Conservation (phyloP, 2,329 filamentous ascomycete genomes). For the Piedraia hortae region DNA sequence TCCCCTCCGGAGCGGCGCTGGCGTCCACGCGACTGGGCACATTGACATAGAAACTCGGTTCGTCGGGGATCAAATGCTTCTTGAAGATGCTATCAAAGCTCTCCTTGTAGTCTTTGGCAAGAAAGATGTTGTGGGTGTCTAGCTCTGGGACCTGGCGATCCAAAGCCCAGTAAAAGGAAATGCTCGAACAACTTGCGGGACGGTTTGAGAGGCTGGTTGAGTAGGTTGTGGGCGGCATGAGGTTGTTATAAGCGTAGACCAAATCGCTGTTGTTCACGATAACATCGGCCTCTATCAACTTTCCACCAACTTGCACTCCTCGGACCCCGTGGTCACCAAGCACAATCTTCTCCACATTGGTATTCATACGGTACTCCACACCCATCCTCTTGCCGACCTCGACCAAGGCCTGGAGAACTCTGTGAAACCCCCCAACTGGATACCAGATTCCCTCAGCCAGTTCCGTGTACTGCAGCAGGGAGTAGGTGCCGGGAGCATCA, state of each 20-base stretch:
- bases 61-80: constrained; percentile 33
- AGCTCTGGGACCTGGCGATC: constrained; percentile 33
- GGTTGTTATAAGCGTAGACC: constrained; percentile 44
- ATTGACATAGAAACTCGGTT: constrained; percentile 54
- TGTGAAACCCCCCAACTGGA: constrained; percentile 41
- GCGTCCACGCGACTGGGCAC: constrained; percentile 43
- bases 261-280: constrained; percentile 48
- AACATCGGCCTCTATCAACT: constrained; percentile 32
- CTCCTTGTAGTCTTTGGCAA: constrained; percentile 42
- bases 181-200: constrained; percentile 39
- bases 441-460: constrained; percentile 54
- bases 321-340: constrained; percentile 26
- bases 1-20: constrained; percentile 34
- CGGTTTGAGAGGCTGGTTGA: constrained; percentile 20
- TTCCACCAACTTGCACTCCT: constrained; percentile 33
- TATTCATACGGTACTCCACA: constrained; percentile 33
- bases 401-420: constrained; percentile 31
- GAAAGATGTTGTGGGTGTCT: constrained; percentile 47
- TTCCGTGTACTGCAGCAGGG: constrained; percentile 46
- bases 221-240: constrained; percentile 22
- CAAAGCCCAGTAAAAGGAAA: constrained; percentile 53
- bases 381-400: constrained; percentile 33
- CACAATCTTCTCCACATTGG: constrained; percentile 28
- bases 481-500: constrained; percentile 48
- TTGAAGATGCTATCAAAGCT: constrained; percentile 56